A percentile compares a stretch with the other conserved stretches of the same genome.
These are phyloP conservation scores for Aspergillus carlsbadensis DNA, from an alignment of 495 filamentous ascomycete genomes.

Conservation along the genomic window DNA sequence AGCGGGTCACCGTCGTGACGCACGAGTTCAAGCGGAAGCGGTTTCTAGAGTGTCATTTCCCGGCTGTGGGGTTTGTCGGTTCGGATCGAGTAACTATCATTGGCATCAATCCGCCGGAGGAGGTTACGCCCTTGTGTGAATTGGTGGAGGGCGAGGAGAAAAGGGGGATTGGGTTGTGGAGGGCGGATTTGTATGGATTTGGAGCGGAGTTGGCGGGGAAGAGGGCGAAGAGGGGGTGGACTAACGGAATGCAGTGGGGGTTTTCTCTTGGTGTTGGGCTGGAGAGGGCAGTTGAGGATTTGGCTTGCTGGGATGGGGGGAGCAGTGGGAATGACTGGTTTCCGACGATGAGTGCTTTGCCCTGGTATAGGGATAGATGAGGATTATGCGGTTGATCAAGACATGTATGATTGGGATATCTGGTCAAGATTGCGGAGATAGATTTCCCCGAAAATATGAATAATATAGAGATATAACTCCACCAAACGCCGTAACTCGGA, in stretches of 20 bases:
- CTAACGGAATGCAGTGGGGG: conserved; percentile 22
- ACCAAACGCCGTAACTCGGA: neutral
- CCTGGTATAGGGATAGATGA: conserved; percentile 34
- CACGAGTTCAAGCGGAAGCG: conserved; percentile 72
- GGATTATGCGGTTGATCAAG: conserved; percentile 13
- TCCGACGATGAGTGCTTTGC: conserved; percentile 31
- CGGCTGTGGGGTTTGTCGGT: conserved; percentile 53
- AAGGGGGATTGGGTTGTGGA: conserved; percentile 46
- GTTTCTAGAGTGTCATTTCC: conserved; percentile 67
- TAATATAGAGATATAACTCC: neutral
- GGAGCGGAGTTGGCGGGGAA: conserved; percentile 35
- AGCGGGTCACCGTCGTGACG: conserved; percentile 64
- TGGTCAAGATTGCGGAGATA: neutral
- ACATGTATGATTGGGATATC: conserved; percentile 4
- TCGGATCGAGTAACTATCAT: conserved; percentile 45
- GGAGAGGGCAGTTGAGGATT: conserved; percentile 31
- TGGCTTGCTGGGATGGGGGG: conserved; percentile 43
- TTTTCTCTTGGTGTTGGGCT: conserved; percentile 27
- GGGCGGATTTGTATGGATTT: conserved; percentile 44
- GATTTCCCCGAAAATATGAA: neutral
- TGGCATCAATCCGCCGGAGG: conserved; percentile 68
- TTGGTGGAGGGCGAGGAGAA: conserved; percentile 41
- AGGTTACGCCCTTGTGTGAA: conserved; percentile 46
- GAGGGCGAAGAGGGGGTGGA: conserved; percentile 42
- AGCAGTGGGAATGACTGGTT: conserved; percentile 37